A percentile compares a stretch with the other conserved stretches of the same genome.
These are phyloP conservation scores for Hygrophoropsis aurantiaca DNA, from an alignment of 768 basidiomycete species.

Conservation along the genomic window DNA sequence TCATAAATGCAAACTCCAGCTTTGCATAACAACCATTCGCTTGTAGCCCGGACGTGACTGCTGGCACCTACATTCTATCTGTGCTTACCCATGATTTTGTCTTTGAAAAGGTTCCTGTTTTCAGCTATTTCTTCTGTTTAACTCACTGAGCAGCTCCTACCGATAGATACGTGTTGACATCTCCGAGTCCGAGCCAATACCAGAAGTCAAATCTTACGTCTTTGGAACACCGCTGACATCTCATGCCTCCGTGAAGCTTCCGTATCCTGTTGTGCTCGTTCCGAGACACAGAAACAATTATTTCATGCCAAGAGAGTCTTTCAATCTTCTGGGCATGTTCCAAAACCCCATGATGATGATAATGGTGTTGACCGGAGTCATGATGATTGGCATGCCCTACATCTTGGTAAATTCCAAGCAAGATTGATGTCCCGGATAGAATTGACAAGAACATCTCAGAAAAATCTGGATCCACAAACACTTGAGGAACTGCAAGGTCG, in stretches of 20 bases:
- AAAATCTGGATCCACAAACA: constrained; percentile 72
- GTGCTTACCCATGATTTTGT: constrained; percentile 62
- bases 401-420: constrained; percentile 52
- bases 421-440: neutral
- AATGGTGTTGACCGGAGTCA: constrained; percentile 62
- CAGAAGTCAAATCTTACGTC: constrained; percentile 62
- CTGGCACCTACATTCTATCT: constrained; percentile 69
- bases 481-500: constrained; percentile 63
- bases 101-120: constrained; percentile 63
- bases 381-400: constrained; percentile 76
- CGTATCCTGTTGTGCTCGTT: constrained; percentile 59
- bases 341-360: constrained; percentile 85
- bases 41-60: constrained; percentile 62
- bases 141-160: too few relatives aligned
- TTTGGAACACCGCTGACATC: constrained; percentile 70
- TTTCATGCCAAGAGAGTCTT: constrained; percentile 69
- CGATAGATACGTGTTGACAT: constrained; percentile 70
- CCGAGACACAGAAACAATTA: constrained; percentile 60
- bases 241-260: constrained; percentile 49
- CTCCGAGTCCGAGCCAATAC: constrained; percentile 37
- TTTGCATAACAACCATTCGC: constrained; percentile 7
- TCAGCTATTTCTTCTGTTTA: neutral
- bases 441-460: constrained; percentile 41
- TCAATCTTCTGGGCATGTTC: constrained; percentile 74
- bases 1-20: constrained; percentile 1